Evolutionary conservation across 768 basidiomycete species (phyloP).

Genomic region (Trametes coccinea): DNA sequence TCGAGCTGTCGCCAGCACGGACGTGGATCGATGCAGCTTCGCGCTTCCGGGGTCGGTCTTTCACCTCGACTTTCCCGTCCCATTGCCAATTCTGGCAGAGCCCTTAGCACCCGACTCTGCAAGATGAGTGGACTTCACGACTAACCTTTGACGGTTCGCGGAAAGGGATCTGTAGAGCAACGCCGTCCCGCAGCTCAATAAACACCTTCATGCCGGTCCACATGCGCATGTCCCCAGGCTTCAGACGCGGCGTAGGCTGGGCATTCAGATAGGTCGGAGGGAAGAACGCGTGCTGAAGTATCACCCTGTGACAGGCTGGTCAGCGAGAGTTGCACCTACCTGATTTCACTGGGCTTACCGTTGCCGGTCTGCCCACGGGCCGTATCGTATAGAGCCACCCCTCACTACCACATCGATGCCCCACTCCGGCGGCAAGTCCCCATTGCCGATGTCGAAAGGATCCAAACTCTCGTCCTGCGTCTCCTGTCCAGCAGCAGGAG

Average conservation of each 20-base stretch:
- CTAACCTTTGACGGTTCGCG: constrained; percentile 85
- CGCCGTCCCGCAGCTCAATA: constrained; percentile 76
- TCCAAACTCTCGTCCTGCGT: constrained; percentile 40
- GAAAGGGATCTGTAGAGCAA: constrained; percentile 83
- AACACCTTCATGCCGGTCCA: constrained; percentile 84
- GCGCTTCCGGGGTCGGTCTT: constrained; percentile 52
- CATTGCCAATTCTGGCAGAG: constrained; percentile 82
- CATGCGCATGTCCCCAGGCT: constrained; percentile 76
- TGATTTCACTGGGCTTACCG: constrained; percentile 45
- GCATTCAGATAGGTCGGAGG: constrained; percentile 74
- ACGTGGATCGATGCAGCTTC: constrained; percentile 75
- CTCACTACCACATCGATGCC: constrained; percentile 84
- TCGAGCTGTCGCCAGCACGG: constrained; percentile 76
- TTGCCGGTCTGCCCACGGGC: constrained; percentile 97
- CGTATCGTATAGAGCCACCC: constrained; percentile 78
- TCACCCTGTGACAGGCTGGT: constrained; percentile 44
- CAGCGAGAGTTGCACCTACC: not conserved
- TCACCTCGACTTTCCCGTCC: constrained; percentile 61
- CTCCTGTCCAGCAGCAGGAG: constrained; percentile 24
- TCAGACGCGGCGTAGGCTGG: constrained; percentile 55
- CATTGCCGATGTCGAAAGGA: constrained; percentile 77
- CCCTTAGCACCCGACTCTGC: not conserved
- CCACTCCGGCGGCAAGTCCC: constrained; percentile 89
- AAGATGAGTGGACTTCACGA: not conserved
- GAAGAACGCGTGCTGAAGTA: constrained; percentile 82